Conservation (phyloP, 2,329 filamentous ascomycete species). For the Bertia moriformis region DNA sequence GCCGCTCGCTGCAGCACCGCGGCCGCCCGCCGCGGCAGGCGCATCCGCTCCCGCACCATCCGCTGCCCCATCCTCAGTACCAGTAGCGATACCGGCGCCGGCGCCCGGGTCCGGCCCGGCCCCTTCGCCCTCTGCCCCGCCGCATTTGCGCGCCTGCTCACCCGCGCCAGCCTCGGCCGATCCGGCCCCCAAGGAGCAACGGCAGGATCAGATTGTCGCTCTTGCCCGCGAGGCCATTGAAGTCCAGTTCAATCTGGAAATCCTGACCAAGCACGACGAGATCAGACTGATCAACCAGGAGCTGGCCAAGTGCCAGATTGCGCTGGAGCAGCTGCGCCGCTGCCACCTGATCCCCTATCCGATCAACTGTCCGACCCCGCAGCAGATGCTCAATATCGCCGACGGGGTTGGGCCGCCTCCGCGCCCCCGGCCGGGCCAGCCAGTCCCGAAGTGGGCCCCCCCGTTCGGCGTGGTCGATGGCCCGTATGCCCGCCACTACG, state of each 20-base stretch:
- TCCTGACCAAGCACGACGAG: slow-evolving; percentile 87
- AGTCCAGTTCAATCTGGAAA: slow-evolving; percentile 78
- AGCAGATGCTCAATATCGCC: slow-evolving; percentile 57
- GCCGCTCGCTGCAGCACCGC: no score
- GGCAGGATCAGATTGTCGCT: no score
- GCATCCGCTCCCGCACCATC: no score
- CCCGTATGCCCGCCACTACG: slow-evolving; percentile 85
- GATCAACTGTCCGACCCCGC: slow-evolving; percentile 50
- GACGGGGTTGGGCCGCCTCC: slow-evolving; percentile 57
- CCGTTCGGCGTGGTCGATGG: slow-evolving; percentile 85
- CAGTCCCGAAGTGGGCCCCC: slow-evolving; percentile 56
- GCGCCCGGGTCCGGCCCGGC: no score
- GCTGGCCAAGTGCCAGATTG: slow-evolving; percentile 84
- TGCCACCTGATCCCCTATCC: slow-evolving; percentile 89
- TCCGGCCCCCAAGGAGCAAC: no score
- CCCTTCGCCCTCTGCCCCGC: no score
- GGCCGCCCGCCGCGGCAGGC: no score
- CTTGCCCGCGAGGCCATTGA: slow-evolving; percentile 48
- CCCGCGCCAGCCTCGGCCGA: no score
- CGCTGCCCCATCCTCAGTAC: no score
- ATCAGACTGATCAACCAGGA: slow-evolving; percentile 89
- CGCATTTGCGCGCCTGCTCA: no score
- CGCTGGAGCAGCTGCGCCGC: slow-evolving; percentile 81
- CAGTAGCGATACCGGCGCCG: no score
- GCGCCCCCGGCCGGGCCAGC: slow-evolving; percentile 43